Percentiles rank a stretch among this genome's conserved stretches.
Conservation (phyloP, 2,329 filamentous ascomycete species). For the Alternaria solani region DNA sequence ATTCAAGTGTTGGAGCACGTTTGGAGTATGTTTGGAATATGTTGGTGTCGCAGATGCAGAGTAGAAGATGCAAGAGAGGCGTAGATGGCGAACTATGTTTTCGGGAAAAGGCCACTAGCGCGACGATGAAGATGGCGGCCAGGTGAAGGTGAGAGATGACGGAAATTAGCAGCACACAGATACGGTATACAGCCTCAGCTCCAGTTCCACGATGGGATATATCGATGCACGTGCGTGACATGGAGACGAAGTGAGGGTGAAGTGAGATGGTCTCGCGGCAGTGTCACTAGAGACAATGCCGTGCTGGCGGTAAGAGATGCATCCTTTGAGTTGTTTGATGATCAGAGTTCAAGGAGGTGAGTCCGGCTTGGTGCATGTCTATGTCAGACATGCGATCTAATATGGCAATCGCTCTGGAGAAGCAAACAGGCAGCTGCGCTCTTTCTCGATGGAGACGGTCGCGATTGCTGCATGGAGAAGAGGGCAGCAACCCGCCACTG, state of each 20-base stretch:
- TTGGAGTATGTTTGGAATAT: neutral
- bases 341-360: neutral
- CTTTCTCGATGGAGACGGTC: neutral
- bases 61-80: neutral
- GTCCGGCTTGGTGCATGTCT: neutral
- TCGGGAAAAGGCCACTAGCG: constrained; percentile 8
- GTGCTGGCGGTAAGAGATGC: neutral
- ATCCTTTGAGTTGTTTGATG: neutral
- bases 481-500: neutral
- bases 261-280: neutral
- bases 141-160: constrained; percentile 26
- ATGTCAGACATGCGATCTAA: neutral
- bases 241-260: constrained; percentile 5
- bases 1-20: neutral
- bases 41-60: neutral
- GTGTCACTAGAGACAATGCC: neutral
- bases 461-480: constrained; percentile 2
- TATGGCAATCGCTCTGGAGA: neutral
- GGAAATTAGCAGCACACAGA: neutral
- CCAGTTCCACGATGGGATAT: neutral
- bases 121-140: neutral
- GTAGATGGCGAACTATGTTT: constrained; percentile 1
- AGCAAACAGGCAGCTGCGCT: neutral
- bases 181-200: constrained; percentile 13
- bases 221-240: neutral